A percentile compares a stretch with the other conserved stretches of the same genome.
These are phyloP conservation scores for Aspergillus caelatus DNA, from an alignment of 2,329 filamentous ascomycete genomes.

Conservation along the genomic window DNA sequence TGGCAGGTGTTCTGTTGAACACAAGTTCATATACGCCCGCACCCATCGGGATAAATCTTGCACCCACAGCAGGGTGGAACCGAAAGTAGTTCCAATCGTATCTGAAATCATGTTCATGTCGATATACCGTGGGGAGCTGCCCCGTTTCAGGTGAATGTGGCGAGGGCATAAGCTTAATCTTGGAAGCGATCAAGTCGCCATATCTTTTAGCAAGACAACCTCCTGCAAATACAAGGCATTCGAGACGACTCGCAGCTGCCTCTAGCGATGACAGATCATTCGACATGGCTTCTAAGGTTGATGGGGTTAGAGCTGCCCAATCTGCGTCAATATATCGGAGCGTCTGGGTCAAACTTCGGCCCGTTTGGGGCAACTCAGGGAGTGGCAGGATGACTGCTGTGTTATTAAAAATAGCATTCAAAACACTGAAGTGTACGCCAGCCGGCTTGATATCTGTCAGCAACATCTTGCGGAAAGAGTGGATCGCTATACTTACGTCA, in stretches of 20 bases:
- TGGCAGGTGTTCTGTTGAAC: slow-evolving; percentile 6
- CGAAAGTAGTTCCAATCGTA: slow-evolving; percentile 14
- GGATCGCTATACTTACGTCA: not conserved
- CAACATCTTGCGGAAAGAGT: not conserved
- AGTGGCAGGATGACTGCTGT: slow-evolving; percentile 8
- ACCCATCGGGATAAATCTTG: slow-evolving; percentile 1
- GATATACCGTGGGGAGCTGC: slow-evolving; percentile 10
- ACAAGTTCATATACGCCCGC: slow-evolving; percentile 9
- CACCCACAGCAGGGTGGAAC: slow-evolving; percentile 8
- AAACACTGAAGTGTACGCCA: slow-evolving; percentile 7
- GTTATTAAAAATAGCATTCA: slow-evolving; percentile 8
- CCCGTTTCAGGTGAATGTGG: slow-evolving; percentile 11
- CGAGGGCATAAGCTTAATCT: slow-evolving; percentile 7
- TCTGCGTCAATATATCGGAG: slow-evolving; percentile 5
- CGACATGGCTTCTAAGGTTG: slow-evolving; percentile 7
- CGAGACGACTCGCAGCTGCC: not conserved
- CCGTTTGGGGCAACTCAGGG: slow-evolving; percentile 3
- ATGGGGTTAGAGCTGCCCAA: slow-evolving; percentile 10
- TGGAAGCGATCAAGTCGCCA: slow-evolving; percentile 7
- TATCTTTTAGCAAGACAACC: slow-evolving; percentile 6
- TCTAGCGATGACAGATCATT: slow-evolving; percentile 1
- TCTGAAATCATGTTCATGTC: slow-evolving; percentile 8
- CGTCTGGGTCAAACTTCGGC: slow-evolving; percentile 2
- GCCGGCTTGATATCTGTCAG: slow-evolving; percentile 4
- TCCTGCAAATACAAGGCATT: slow-evolving; percentile 4